Conservation (phyloP, 179 eudicot genomes). For the Monotropa hypopitys region DNA sequence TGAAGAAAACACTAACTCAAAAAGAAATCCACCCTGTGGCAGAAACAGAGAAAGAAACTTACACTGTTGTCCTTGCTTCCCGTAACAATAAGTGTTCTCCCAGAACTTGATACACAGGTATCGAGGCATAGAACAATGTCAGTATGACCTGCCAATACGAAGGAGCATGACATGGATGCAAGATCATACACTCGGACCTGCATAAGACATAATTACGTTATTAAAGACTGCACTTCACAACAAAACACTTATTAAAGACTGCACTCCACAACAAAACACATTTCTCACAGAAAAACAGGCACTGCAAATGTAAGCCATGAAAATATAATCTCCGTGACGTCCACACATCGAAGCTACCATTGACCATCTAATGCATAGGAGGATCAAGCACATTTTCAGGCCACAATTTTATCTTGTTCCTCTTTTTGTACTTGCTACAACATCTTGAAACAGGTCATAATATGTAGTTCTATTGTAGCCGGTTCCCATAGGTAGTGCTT, state of each 20-base stretch:
- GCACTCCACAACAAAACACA: neutral
- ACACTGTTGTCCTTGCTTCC: constrained; percentile 98
- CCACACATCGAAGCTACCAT: neutral
- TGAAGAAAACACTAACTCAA: neutral
- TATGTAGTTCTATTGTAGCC: neutral
- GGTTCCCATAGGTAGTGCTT: neutral
- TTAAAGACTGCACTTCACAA: neutral
- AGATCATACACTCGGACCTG: constrained; percentile 92
- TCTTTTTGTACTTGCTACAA: neutral
- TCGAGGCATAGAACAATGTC: constrained; percentile 79
- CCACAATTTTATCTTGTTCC: neutral
- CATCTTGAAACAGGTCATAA: neutral
- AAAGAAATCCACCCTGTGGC: neutral
- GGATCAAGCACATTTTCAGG: neutral
- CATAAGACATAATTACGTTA: constrained; percentile 7
- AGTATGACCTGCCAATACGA: constrained; percentile 85
- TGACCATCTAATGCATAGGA: neutral
- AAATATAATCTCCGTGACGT: neutral
- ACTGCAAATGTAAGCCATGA: neutral
- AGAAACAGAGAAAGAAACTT: constrained; percentile 17
- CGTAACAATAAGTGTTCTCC: constrained; percentile 63
- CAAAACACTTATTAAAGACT: too few relatives aligned
- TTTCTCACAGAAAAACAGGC: neutral
- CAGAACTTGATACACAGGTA: constrained; percentile 54
- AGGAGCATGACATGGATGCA: constrained; percentile 89